These are phyloP conservation scores for Artomyces pyxidatus DNA, from an alignment of 768 basidiomycete species.

Conservation along the genomic window DNA sequence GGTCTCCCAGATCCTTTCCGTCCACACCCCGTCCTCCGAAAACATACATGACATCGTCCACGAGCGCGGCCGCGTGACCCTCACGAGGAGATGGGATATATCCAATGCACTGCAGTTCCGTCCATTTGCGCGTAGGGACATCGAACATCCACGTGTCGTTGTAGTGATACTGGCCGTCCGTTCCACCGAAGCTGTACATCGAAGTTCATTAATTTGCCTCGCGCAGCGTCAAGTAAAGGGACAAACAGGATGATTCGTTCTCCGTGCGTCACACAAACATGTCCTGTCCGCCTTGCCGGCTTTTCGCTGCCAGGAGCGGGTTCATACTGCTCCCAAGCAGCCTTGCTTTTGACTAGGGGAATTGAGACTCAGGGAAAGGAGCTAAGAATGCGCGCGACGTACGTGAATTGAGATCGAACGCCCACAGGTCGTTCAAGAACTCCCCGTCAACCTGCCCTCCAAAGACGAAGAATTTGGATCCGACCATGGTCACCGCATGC, in stretches of 20 bases:
- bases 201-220: not conserved
- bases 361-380: constrained; percentile 3
- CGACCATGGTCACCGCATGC: constrained; percentile 89
- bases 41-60: constrained; percentile 96
- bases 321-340: constrained; percentile 77
- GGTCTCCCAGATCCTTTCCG: constrained; percentile 89
- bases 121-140: constrained; percentile 71
- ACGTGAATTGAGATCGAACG: constrained; percentile 93
- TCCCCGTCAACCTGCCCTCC: constrained; percentile 94
- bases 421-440: constrained; percentile 93
- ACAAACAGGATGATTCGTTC: constrained; percentile 32
- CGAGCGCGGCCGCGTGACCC: constrained; percentile 92
- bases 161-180: constrained; percentile 97
- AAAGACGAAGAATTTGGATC: constrained; percentile 88
- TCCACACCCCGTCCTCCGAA: constrained; percentile 97
- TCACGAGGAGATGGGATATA: constrained; percentile 94
- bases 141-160: constrained; percentile 98
- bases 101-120: constrained; percentile 91
- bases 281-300: constrained; percentile 86
- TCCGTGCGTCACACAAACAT: constrained; percentile 75
- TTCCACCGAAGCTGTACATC: constrained; percentile 84
- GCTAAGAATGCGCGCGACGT: constrained; percentile 25
- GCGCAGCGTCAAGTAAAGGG: constrained; percentile 9
- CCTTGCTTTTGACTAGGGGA: constrained; percentile 65
- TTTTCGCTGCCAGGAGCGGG: constrained; percentile 43